Evolutionary conservation across 2,329 filamentous ascomycete species (phyloP), one percentile per base, ranked within the genome.

Genomic region (Sarocladium oryzae): DNA sequence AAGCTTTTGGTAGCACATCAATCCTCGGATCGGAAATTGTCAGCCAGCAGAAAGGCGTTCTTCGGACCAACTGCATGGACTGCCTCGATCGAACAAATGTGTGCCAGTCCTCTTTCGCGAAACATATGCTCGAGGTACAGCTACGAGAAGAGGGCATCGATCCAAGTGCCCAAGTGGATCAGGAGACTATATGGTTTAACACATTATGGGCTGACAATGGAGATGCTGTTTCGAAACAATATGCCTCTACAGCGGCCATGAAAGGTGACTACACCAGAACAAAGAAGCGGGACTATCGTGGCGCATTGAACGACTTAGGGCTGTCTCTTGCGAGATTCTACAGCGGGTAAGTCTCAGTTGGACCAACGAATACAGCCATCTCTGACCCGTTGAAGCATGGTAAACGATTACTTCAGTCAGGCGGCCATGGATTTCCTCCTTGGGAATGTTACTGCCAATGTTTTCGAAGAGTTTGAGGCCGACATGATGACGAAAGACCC

Each of bases 61-160:
- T 97, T n/a, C 79, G 93, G 52, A 96, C 90, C 2, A 99, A 99
- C 63, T 99, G 93, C 67, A 97, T 99, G 93, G 93, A 99, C 63
- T 99, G 93, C 60, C 73, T 99, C 9, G 93, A 99, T 65, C 82
- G 93, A 20, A 99, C 93, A 2, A 97, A 97, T 58, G 91, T 99
- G 20, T 90, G 91, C 36, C 92, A 97, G 67, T 95, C 89, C 62
- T 93, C 90, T 0, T 91, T 91, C 63, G 93, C 82, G 4, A 88
- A 89, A 61, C 82, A 86, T 61, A 87, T 89, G 57, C 75, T 99
- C 2, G 89, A 96, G 57, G 65, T 77, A 28, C 89, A 96, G 62
- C 75, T 99, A 2, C 85, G 81, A 52, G 75, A 80, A 18, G 83
- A 95, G 55, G 88, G 86, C 0, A 85, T 90, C 54, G 82, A 85